Base-by-base conservation (phyloP, 2,329 filamentous ascomycete species). In the Cadophora malorum region DNA sequence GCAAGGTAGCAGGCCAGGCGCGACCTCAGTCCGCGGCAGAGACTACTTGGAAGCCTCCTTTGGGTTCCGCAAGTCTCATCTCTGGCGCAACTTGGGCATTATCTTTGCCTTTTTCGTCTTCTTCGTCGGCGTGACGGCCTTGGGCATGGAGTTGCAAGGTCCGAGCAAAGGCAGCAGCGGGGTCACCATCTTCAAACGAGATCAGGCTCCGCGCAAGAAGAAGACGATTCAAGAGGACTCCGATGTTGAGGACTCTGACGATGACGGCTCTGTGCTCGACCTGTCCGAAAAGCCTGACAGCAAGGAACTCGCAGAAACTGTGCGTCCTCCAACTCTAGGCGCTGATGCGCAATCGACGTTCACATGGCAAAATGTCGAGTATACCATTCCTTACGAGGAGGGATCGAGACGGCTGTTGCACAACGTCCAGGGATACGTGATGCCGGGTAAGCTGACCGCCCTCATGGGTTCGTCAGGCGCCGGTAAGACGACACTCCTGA, bases 401-500 rank as follows among this genome's bases (percentile, higher is more conserved):
- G 52, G 28, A n/a, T n/a, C 25, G 5, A 10, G 60, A 50, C 21
- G 60, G 28, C 28, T 63, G 41, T 33, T 74, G 83, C 88, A 95
- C 71, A 85, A 94, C 63, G 90, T 96, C 0, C 87, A 93, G 71
- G 93, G 92, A 1, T 96, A 90, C 86, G 88, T 91, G 69, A 90
- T 90, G 77, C 88, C 89, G 19, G 89, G 89, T 66, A 90, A 87
- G 47, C 79, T 90, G 62, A 91, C 88, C 31, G 89, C 88, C 41
- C 81, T 90, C 1, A 90, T 90, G 88, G 35, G 35, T 38, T 81
- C 25, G 82, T 81, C 49, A 4, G 81, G 94, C 72, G 94, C 94
- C 19, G 94, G 94, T 67, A 97, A 97, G 80, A 97, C 94, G 0
- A 97, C 94, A 0, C 85, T 97, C 31, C 82, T 97, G 35, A 92